phyloP scores from a whole-genome alignment of 2,329 filamentous ascomycete genomes.

The Conoideocrella luteorostrata region DNA sequence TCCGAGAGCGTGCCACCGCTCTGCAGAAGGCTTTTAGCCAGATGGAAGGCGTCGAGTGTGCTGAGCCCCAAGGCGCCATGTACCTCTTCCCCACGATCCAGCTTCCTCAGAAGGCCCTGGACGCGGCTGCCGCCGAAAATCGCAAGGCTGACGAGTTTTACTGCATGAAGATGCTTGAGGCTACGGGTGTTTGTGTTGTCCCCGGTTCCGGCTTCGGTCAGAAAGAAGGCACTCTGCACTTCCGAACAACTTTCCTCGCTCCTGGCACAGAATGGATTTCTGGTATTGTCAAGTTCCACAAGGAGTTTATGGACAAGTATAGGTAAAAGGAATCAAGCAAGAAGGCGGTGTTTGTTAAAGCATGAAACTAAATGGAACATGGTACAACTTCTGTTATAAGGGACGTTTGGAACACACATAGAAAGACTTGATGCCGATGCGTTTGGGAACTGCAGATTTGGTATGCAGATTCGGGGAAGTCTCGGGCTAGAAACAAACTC shows the following conservation, averaged over 20 bases:
- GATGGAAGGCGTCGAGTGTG: slow-evolving; percentile 95
- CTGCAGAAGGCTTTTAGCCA: slow-evolving; percentile 84
- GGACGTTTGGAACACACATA: too few species aligned
- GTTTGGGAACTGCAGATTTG: too few species aligned
- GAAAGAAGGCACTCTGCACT: slow-evolving; percentile 83
- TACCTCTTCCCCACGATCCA: slow-evolving; percentile 96
- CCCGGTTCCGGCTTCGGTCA: slow-evolving; percentile 92
- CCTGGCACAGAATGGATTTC: slow-evolving; percentile 94
- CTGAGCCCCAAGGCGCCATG: slow-evolving; percentile 89
- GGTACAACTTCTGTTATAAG: too few species aligned
- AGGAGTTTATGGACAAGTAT: slow-evolving; percentile 83
- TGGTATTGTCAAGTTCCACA: slow-evolving; percentile 82
- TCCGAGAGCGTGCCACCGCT: slow-evolving; percentile 73
- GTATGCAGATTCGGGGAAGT: too few species aligned
- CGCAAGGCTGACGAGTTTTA: slow-evolving; percentile 88
- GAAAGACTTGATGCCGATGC: too few species aligned
- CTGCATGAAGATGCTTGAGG: slow-evolving; percentile 81
- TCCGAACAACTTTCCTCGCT: slow-evolving; percentile 93
- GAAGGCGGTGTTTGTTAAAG: not conserved
- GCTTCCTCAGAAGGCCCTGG: slow-evolving; percentile 67
- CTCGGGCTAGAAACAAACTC: too few species aligned
- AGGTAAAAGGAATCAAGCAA: slow-evolving; percentile 29
- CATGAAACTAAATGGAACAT: too few species aligned
- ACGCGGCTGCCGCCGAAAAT: slow-evolving; percentile 67
- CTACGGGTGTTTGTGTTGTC: slow-evolving; percentile 90